Evolutionary conservation across 352 stramenopile species (phyloP), one percentile per base, ranked within the genome.

Genomic region (Pythium volutum): DNA sequence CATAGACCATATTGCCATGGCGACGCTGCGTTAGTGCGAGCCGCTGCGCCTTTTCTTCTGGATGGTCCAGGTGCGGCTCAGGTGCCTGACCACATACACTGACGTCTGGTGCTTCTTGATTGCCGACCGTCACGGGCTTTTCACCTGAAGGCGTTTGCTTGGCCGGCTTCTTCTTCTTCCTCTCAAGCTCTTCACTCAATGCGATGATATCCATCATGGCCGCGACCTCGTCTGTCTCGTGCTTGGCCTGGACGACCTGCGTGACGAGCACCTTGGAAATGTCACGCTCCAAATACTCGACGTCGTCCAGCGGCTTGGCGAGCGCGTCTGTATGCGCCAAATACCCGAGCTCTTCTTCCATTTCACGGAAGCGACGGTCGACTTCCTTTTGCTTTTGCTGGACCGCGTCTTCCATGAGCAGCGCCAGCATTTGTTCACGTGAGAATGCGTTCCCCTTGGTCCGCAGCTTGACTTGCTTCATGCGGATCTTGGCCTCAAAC

Each of bases 401-500:
- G 2, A 97, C 86, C 0, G 84, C 83, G 69, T 97, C 89, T 46
- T 96, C 86, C 26, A 81, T 84, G 67, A 97, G 77, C 11, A 96
- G 50, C 7, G 74, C 69, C 7, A 97, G 50, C 12, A 97, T 84
- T 67, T 94, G 84, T 25, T 95, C 81, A 0, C 89, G 81, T 39
- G 61, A 79, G 53, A 96, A 83, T 23, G 67, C 60, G 23, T 93
- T 84, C 5, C 88, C 89, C 49, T 93, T 92, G 3, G 91, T 92
- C 15, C 90, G 79, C 22, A 97, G 67, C 66, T 96, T 96, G 18
- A 93, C 89, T 67, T 98, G 92, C 27, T 90, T 88, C 81, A 97
- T 97, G 25, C 92, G 85, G 31, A 98, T 91, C 66, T 95, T 97
- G 2, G 90, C 89, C 59, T 98, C 90, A 59, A 96, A 97, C 55